Conservation (phyloP, 2,329 filamentous ascomycete species). For the Neonectria hederae region DNA sequence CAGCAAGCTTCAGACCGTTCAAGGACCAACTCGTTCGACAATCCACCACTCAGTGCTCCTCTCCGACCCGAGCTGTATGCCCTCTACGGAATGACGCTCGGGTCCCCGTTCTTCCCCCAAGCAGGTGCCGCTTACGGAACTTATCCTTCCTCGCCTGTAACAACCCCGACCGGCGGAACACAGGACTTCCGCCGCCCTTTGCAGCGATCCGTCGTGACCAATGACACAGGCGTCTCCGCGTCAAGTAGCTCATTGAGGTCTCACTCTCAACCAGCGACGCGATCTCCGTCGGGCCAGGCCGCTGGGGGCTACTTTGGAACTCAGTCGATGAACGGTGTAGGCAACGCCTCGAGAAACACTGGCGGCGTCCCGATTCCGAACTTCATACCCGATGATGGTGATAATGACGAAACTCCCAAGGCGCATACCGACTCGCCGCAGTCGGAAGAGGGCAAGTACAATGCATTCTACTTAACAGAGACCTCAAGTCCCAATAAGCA, state of each 20-base stretch:
- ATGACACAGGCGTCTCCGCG: constrained; percentile 57
- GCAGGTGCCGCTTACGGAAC: constrained; percentile 56
- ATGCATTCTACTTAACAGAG: constrained; percentile 40
- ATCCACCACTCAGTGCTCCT: constrained; percentile 66
- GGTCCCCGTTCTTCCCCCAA: constrained; percentile 59
- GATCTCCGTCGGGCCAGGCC: constrained; percentile 49
- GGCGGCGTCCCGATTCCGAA: constrained; percentile 64
- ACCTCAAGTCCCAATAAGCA: constrained; percentile 42
- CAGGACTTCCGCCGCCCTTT: constrained; percentile 67
- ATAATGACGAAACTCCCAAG: constrained; percentile 57
- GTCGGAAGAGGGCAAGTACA: constrained; percentile 55
- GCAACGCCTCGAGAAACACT: constrained; percentile 50
- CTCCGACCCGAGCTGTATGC: constrained; percentile 66
- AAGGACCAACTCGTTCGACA: constrained; percentile 71
- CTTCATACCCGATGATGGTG: constrained; percentile 65
- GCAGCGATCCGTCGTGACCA: constrained; percentile 62
- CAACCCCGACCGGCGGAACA: constrained; percentile 45
- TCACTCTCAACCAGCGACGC: constrained; percentile 72
- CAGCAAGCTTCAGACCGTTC: constrained; percentile 57
- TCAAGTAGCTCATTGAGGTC: constrained; percentile 68
- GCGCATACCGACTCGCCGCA: constrained; percentile 56
- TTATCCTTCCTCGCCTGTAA: constrained; percentile 65
- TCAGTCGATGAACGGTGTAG: constrained; percentile 50
- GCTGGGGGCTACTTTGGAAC: constrained; percentile 39
- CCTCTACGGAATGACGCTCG: constrained; percentile 55